Conservation (phyloP, 2,329 filamentous ascomycete species). For the Beauveria caledonica region DNA sequence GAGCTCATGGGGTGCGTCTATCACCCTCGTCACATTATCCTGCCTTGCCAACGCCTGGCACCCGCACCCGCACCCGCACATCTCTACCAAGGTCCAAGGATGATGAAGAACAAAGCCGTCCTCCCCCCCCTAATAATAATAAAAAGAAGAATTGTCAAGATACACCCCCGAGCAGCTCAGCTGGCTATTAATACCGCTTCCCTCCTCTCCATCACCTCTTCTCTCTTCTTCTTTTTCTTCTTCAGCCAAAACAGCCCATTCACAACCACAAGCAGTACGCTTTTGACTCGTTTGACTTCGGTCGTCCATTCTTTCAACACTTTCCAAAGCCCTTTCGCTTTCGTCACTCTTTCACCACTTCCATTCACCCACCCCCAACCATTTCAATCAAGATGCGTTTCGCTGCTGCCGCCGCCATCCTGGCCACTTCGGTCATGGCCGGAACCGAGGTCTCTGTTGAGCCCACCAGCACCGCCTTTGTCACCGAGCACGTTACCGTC, state of each 20-base stretch:
- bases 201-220: conserved; percentile 23
- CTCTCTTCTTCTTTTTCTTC: conserved; percentile 25
- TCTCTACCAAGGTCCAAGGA: neutral
- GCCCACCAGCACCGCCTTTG: conserved; percentile 42
- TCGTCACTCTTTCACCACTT: conserved; percentile 22
- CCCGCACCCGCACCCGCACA: neutral
- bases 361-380: conserved; percentile 22
- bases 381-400: conserved; percentile 54
- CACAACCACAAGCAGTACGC: conserved; percentile 26
- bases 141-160: neutral
- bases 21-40: neutral
- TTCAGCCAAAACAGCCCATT: conserved; percentile 37
- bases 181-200: conserved; percentile 39
- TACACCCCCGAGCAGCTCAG: neutral
- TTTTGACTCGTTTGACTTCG: conserved; percentile 42
- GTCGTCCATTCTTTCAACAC: conserved; percentile 48
- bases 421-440: conserved; percentile 31
- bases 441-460: conserved; percentile 18
- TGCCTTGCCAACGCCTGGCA: neutral
- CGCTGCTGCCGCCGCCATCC: conserved; percentile 41
- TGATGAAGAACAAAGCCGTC: conserved; percentile 7
- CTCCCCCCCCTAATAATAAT: neutral
- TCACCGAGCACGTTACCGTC: conserved; percentile 52
- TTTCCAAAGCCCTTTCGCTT: conserved; percentile 24
- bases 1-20: conserved; percentile 7